A percentile compares a stretch with the other conserved stretches of the same genome.
phyloP scores from a whole-genome alignment of 352 stramenopile species.

The Phytophthora multivora region DNA sequence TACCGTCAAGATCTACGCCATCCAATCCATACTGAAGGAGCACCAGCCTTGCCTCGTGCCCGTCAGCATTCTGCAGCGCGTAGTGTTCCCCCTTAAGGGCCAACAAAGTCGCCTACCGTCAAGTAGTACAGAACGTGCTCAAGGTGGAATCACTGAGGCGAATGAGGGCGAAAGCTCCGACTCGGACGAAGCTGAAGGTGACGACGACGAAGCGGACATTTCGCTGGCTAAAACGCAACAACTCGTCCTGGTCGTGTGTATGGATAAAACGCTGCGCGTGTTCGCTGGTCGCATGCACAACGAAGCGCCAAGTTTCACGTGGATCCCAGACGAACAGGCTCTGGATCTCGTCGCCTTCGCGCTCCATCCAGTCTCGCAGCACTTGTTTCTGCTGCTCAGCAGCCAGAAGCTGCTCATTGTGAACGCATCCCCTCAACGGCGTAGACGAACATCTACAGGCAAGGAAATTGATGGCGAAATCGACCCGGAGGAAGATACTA shows the following conservation, averaged over 20 bases:
- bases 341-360: conserved; percentile 65
- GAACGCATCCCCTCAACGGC: conserved; percentile 31
- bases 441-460: neutral
- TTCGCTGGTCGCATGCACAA: conserved; percentile 54
- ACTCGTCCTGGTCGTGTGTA: conserved; percentile 60
- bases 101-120: neutral
- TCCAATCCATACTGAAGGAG: conserved; percentile 76
- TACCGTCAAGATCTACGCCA: conserved; percentile 56
- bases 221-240: conserved; percentile 26
- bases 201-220: conserved; percentile 3
- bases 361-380: conserved; percentile 51
- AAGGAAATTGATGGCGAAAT: conserved; percentile 3
- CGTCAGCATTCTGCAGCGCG: conserved; percentile 59
- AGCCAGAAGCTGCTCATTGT: conserved; percentile 62
- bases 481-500: conserved; percentile 11
- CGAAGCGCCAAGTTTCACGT: conserved; percentile 67
- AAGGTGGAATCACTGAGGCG: conserved; percentile 9
- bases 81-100: conserved; percentile 33
- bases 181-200: conserved; percentile 16
- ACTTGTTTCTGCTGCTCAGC: conserved; percentile 64
- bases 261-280: conserved; percentile 71
- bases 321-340: conserved; percentile 68
- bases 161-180: conserved; percentile 19
- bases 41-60: conserved; percentile 61
- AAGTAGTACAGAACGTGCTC: neutral